Evolutionary conservation across 192 early-diverging fungal genomes (phyloP).

Genomic region (Mortierella hygrophila): DNA sequence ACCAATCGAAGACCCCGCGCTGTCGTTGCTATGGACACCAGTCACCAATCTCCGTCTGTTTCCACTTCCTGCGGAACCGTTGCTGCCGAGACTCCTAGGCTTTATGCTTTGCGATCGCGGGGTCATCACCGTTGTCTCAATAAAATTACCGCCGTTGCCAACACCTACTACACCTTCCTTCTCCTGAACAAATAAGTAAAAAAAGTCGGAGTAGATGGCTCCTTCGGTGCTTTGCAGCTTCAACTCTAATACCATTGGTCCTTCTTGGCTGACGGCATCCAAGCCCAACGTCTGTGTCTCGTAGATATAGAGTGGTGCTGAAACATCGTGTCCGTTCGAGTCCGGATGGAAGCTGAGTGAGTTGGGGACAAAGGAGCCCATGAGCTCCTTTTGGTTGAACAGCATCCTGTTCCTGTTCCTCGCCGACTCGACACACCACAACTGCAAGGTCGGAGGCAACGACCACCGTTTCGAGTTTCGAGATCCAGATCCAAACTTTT

Average conservation of each 20-base stretch:
- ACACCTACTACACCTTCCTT: neutral
- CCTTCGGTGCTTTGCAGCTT: constrained; percentile 35
- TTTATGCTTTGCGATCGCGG: neutral
- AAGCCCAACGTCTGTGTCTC: constrained; percentile 24
- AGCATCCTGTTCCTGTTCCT: constrained; percentile 1
- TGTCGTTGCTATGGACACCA: neutral
- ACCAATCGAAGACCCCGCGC: neutral
- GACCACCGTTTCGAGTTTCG: constrained; percentile 1
- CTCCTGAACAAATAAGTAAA: constrained; percentile 23
- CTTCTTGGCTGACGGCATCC: constrained; percentile 11
- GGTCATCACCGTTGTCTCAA: neutral
- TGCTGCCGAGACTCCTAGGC: neutral
- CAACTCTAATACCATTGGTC: constrained; percentile 24
- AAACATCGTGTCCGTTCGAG: neutral
- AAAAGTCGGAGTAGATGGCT: constrained; percentile 20
- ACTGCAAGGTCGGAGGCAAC: neutral
- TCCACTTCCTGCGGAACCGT: neutral
- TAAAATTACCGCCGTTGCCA: neutral
- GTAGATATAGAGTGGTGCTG: constrained; percentile 43
- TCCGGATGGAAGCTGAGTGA: neutral
- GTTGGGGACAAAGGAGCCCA: constrained; percentile 34
- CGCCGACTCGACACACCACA: constrained; percentile 26
- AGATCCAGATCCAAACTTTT: neutral
- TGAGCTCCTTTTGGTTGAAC: constrained; percentile 28
- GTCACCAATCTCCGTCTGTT: neutral